Conservation (phyloP, 2,329 filamentous ascomycete species). For the Hirsutella rhossiliensis region DNA sequence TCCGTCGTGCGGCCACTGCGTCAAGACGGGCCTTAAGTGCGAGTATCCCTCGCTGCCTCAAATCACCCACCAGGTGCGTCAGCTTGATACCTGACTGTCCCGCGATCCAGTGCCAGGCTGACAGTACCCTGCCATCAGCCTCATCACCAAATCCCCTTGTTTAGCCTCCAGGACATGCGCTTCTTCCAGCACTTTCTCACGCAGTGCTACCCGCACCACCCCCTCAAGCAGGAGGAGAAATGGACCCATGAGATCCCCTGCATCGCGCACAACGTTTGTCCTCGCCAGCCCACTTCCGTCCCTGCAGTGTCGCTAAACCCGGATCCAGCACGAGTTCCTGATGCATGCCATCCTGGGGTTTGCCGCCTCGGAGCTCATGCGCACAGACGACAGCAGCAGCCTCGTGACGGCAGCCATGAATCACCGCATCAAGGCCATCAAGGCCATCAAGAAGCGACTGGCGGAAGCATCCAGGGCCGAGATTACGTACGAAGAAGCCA, state of each 20-base stretch:
- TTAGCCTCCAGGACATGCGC: conserved; percentile 52
- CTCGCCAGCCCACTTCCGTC: background rate
- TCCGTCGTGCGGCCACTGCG: conserved; percentile 50
- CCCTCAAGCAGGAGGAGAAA: conserved; percentile 50
- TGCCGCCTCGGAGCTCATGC: conserved; percentile 52
- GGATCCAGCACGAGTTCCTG: conserved; percentile 45
- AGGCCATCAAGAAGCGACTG: conserved; percentile 45
- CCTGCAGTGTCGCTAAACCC: background rate
- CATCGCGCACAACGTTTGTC: conserved; percentile 50
- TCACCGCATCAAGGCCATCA: conserved; percentile 54
- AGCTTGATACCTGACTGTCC: background rate
- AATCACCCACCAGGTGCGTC: conserved; percentile 36
- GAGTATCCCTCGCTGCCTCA: conserved; percentile 44
- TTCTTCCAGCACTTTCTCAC: conserved; percentile 57
- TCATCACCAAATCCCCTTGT: conserved; percentile 44
- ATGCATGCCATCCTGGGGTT: conserved; percentile 62
- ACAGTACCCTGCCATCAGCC: conserved; percentile 23
- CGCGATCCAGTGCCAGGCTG: background rate
- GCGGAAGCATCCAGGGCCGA: conserved; percentile 26
- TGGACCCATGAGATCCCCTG: conserved; percentile 58
- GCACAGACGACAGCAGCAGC: conserved; percentile 30
- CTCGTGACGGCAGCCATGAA: conserved; percentile 46
- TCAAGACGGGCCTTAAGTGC: conserved; percentile 49
- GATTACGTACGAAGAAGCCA: conserved; percentile 38
- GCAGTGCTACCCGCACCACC: conserved; percentile 50